Evolutionary conservation across 1,139 yeast genomes (phyloP).

Genomic region (Kurtzmaniella natalensis): DNA sequence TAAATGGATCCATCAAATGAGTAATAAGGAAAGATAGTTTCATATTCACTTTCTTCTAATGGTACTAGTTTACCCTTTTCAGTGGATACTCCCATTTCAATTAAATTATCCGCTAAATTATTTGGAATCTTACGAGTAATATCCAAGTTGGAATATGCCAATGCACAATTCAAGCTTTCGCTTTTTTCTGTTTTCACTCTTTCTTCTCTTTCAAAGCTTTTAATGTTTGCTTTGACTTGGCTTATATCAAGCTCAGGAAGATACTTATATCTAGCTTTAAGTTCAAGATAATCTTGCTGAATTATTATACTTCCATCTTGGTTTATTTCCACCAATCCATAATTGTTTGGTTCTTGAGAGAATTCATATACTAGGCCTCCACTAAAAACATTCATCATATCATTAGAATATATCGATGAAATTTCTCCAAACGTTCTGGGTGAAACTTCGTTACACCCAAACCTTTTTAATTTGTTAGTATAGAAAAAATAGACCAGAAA

Average conservation of each 20-base stretch:
- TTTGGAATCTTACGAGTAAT: slow-evolving; percentile 45
- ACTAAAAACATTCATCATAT: slow-evolving; percentile 78
- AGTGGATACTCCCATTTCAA: slow-evolving; percentile 44
- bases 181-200: slow-evolving; percentile 21
- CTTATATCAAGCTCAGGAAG: slow-evolving; percentile 23
- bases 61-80: slow-evolving; percentile 44
- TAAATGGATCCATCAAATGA: slow-evolving; percentile 31
- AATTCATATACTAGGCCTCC: slow-evolving; percentile 94
- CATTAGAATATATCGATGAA: slow-evolving; percentile 58
- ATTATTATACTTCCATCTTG: slow-evolving; percentile 53
- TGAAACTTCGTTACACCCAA: slow-evolving; percentile 80
- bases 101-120: slow-evolving; percentile 39
- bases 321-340: slow-evolving; percentile 71
- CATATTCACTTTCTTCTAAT: slow-evolving; percentile 31
- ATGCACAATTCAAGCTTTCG: slow-evolving; percentile 37
- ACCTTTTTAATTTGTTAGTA: slow-evolving; percentile 15
- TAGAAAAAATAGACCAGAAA: not conserved
- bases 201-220: slow-evolving; percentile 19
- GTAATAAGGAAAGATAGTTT: not conserved
- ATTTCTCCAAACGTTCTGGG: slow-evolving; percentile 86
- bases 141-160: slow-evolving; percentile 49
- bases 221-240: slow-evolving; percentile 24
- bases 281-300: slow-evolving; percentile 49
- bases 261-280: slow-evolving; percentile 45
- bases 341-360: slow-evolving; percentile 82